Percentiles rank a stretch among this genome's conserved stretches.
These are phyloP conservation scores for Tolypocladium pustulatum DNA, from an alignment of 2,329 filamentous ascomycete genomes.

Conservation along the genomic window DNA sequence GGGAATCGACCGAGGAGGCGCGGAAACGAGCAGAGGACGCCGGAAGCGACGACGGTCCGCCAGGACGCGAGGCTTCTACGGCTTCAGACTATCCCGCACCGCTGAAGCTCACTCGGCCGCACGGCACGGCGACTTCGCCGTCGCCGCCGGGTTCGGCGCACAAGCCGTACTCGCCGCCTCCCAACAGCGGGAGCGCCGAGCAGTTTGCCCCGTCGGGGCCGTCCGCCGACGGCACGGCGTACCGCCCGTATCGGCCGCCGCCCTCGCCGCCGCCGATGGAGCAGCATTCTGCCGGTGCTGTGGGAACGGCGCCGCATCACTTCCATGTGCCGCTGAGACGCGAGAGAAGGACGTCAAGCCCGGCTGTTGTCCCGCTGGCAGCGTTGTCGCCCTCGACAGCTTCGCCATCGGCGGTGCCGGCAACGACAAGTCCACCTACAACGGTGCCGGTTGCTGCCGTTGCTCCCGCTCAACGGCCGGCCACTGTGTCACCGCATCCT, in stretches of 20 bases:
- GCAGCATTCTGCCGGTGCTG: not conserved
- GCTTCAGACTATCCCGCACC: constrained; percentile 15
- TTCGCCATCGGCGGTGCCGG: not conserved
- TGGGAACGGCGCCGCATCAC: constrained; percentile 12
- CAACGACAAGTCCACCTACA: not conserved
- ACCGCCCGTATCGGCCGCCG: constrained; percentile 18
- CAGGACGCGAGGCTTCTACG: not conserved
- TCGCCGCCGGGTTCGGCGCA: constrained; percentile 11
- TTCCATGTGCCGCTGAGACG: constrained; percentile 5
- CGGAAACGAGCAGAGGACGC: not conserved
- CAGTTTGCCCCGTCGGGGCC: not conserved
- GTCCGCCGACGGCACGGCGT: constrained; percentile 8
- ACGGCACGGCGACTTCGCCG: constrained; percentile 5
- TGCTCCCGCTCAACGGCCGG: not conserved
- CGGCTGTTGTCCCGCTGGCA: not conserved
- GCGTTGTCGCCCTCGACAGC: not conserved
- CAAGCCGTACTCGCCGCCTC: constrained; percentile 17
- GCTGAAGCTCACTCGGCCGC: constrained; percentile 14
- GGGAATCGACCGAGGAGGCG: not conserved
- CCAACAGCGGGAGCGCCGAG: not conserved
- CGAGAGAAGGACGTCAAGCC: not conserved
- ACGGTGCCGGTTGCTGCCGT: not conserved
- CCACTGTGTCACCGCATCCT: not conserved
- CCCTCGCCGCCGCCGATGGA: constrained; percentile 9
- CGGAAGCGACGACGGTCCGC: not conserved